A percentile compares a stretch with the other conserved stretches of the same genome.
Conservation (phyloP, 164 flowering plant species). For the Kingdonia uniflora region DNA sequence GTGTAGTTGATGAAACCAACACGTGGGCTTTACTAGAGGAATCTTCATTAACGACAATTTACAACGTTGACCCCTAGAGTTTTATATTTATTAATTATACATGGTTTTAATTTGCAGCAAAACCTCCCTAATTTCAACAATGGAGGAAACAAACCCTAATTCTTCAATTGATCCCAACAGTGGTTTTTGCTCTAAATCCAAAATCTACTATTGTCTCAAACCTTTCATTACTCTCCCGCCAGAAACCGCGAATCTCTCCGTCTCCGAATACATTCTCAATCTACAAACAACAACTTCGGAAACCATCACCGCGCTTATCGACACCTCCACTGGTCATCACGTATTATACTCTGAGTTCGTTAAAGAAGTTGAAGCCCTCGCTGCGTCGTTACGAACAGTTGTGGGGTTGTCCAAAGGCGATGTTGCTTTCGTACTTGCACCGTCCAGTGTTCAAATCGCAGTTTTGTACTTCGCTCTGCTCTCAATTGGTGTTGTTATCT, state of each 20-base stretch:
- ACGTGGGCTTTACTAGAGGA: no score
- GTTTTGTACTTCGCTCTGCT: constrained; percentile 50
- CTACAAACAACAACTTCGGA: constrained; percentile 23
- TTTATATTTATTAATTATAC: no score
- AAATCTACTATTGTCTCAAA: constrained; percentile 42
- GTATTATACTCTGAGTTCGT: constrained; percentile 30
- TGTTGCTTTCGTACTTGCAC: constrained; percentile 39
- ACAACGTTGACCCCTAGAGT: no score
- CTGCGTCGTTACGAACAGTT: constrained; percentile 17
- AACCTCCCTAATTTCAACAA: no score
- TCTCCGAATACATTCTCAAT: constrained; percentile 27
- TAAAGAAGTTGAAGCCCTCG: constrained; percentile 18
- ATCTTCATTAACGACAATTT: no score
- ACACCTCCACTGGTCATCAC: constrained; percentile 27
- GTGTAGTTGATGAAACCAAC: no score
- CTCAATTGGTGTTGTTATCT: constrained; percentile 49
- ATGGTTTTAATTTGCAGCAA: no score
- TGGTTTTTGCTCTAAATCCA: constrained; percentile 39
- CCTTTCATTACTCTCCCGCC: constrained; percentile 38
- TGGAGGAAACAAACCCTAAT: no score
- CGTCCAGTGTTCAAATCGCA: constrained; percentile 35
- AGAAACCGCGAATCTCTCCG: constrained; percentile 21
- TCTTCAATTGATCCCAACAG: no score
- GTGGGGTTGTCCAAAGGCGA: constrained; percentile 28
- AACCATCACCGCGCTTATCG: constrained; percentile 28